Evolutionary conservation across 1,284 basidiomycete species (phyloP).

Genomic region (Apiotrichum siamense): DNA sequence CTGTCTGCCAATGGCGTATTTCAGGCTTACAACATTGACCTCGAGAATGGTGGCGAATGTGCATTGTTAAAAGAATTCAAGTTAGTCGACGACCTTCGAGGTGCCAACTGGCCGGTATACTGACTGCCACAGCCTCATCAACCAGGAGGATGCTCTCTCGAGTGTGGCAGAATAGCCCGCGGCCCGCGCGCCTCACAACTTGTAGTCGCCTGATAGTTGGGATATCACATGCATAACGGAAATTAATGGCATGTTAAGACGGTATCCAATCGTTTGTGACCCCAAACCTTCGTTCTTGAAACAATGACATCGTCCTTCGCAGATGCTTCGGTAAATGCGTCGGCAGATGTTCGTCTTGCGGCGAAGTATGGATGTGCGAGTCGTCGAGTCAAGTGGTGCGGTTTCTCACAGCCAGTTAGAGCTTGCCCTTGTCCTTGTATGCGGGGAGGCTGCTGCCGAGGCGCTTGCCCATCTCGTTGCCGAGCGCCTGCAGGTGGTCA

Average conservation of each 20-base stretch:
- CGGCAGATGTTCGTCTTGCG: too few relatives aligned
- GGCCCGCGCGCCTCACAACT: too few relatives aligned
- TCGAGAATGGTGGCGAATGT: conserved; percentile 95
- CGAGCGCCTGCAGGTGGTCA: conserved; percentile 15
- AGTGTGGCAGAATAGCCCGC: conserved; percentile 4
- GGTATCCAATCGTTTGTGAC: too few relatives aligned
- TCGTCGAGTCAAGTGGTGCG: too few relatives aligned
- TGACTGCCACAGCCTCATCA: conserved; percentile 14
- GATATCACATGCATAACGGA: background rate
- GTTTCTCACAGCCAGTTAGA: too few relatives aligned
- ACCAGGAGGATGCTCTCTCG: conserved; percentile 16
- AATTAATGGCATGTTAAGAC: too few relatives aligned
- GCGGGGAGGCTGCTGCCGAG: conserved; percentile 7
- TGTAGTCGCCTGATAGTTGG: too few relatives aligned
- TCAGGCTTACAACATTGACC: conserved; percentile 91
- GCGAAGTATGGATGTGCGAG: too few relatives aligned
- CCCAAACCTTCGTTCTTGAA: too few relatives aligned
- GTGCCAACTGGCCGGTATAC: too few relatives aligned
- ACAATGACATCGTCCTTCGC: too few relatives aligned
- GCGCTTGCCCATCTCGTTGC: conserved; percentile 7
- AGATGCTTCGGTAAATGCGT: too few relatives aligned
- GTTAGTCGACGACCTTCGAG: conserved; percentile 44
- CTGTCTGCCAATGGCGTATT: conserved; percentile 92
- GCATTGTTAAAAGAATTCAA: conserved; percentile 87
- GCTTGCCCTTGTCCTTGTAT: conserved; percentile 15